phyloP scores from a whole-genome alignment of 139 green algal species.

The Gonium pectorale region DNA sequence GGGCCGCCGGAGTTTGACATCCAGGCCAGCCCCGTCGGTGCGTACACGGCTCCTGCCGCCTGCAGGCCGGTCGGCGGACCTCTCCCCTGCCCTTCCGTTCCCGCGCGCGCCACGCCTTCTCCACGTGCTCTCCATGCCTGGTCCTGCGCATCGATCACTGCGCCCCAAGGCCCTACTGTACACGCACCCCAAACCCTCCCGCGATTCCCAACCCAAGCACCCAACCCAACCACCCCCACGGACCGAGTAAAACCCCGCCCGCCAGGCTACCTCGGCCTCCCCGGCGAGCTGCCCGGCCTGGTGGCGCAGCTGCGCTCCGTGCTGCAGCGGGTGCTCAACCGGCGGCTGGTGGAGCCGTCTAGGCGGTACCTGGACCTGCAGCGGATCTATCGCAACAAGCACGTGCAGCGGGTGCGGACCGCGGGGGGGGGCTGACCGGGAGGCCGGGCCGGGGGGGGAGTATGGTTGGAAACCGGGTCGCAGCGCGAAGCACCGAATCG shows the following conservation, averaged over 20 bases:
- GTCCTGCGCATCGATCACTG: no score
- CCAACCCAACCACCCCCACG: no score
- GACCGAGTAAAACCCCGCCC: no score
- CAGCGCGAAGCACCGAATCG: not conserved
- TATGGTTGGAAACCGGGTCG: no score
- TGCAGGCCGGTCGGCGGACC: no score
- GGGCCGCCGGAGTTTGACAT: slow-evolving; percentile 36
- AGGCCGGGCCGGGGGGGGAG: not conserved
- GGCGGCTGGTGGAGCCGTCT: slow-evolving; percentile 51
- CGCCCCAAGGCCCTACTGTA: no score
- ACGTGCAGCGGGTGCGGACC: slow-evolving; percentile 42
- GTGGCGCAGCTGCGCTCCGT: slow-evolving; percentile 21
- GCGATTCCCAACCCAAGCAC: no score
- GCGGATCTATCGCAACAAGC: slow-evolving; percentile 51
- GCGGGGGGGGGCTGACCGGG: not conserved
- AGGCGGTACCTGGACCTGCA: slow-evolving; percentile 43
- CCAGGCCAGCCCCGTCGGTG: slow-evolving; percentile 35
- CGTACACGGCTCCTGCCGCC: no score
- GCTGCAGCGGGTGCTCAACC: slow-evolving; percentile 25
- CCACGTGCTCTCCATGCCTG: no score
- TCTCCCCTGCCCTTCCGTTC: no score
- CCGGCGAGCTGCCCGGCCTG: slow-evolving; percentile 49
- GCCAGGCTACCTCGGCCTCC: slow-evolving; percentile 35
- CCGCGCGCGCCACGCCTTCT: no score
- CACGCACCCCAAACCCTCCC: no score